These are phyloP conservation scores for Blastobotrys arbuscula DNA, from an alignment of 1,139 yeast genomes.

Conservation along the genomic window DNA sequence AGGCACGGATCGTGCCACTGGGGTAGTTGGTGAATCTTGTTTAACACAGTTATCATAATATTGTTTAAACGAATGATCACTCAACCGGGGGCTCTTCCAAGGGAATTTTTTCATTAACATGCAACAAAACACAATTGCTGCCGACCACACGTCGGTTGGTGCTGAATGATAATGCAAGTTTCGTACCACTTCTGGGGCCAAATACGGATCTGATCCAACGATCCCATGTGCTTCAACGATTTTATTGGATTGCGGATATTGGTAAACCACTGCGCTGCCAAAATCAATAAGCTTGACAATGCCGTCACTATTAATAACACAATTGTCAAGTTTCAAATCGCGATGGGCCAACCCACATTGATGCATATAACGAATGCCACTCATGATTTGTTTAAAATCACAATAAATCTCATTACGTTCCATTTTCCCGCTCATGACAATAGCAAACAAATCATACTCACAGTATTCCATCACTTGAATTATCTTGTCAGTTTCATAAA, in stretches of 20 bases:
- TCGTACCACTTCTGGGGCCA: constrained; percentile 91
- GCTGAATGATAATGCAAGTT: constrained; percentile 80
- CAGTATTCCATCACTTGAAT: constrained; percentile 94
- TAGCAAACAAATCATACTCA: constrained; percentile 87
- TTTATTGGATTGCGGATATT: constrained; percentile 80
- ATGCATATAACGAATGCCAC: constrained; percentile 80
- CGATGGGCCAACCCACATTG: constrained; percentile 87
- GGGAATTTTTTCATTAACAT: constrained; percentile 93
- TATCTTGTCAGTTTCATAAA: constrained; percentile 82
- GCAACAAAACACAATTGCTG: constrained; percentile 88
- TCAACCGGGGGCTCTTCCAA: constrained; percentile 90
- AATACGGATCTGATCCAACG: constrained; percentile 90
- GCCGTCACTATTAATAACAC: constrained; percentile 81
- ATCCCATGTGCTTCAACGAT: constrained; percentile 82
- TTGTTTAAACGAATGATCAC: constrained; percentile 73
- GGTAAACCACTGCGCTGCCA: constrained; percentile 90
- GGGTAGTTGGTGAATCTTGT: not conserved
- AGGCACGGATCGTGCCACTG: not conserved
- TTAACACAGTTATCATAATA: constrained; percentile 20
- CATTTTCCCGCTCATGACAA: constrained; percentile 95
- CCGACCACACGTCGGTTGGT: constrained; percentile 93
- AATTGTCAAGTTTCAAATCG: constrained; percentile 87
- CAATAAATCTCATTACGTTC: constrained; percentile 79
- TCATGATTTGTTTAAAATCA: constrained; percentile 79
- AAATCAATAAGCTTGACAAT: constrained; percentile 88